Base-by-base conservation (phyloP, 1,284 basidiomycete genomes). In the Sanghuangporus sanghuang region DNA sequence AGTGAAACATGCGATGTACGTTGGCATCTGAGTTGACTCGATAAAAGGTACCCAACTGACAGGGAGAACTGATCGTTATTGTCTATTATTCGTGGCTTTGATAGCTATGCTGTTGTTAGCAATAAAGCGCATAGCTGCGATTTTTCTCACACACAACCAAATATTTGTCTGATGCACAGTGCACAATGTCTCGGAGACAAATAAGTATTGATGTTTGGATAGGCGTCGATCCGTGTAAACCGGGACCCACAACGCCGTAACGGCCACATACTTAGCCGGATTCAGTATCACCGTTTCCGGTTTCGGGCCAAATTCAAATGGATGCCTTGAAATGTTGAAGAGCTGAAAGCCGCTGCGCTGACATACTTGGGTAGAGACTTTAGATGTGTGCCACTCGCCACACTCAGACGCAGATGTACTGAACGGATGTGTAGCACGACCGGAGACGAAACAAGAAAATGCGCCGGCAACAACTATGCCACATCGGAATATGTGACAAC, bases 191-290 rank as follows among this genome's bases (percentile, higher is more conserved):
- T 32, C 27, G 4, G 3, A 32, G 27, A 32, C 27, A 32, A 32
- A 32, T 32, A 32, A 0, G 3, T 2, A 42, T n/a, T 42, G 48
- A 21, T 27, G 11, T 14, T 53, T 54, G 53, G 32, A 16, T 35
- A 54, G 48, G 32, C 36, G 53, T 54, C 53, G 32, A 54, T 54
- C 53, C 12, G 53, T 32, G 35, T n/a, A 54, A 35, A 54, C 16
- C 53, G 35, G 53, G 53, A 54, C 53, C 53, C 53, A 54, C 53
- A 54, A 54, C 53, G 53, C 36, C 53, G 35, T 36, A 38, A 32
- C 14, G 48, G n/a, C 48, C 16, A 49, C 48, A 16, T 3, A 11
- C 48, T 50, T 23, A 53, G 32, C 52, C 52, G 27, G 4, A 36
- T 14, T n/a, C 23, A 16, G 32, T 2, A 53, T 35, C 52, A 6